These are phyloP conservation scores for Paxillus rubicundulus DNA, from an alignment of 768 basidiomycete species.

Conservation along the genomic window DNA sequence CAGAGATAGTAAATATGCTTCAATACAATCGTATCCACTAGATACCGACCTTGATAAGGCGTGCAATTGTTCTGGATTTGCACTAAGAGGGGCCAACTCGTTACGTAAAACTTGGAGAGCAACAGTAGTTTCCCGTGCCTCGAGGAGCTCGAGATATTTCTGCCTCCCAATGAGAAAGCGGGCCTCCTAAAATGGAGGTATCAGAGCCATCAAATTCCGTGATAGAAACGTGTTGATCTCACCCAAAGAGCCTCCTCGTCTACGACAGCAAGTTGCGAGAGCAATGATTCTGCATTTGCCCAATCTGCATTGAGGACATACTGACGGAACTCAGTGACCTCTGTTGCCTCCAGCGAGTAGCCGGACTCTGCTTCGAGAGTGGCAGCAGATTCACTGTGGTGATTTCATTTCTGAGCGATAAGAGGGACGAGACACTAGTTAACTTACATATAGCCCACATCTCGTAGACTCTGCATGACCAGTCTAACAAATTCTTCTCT, in stretches of 20 bases:
- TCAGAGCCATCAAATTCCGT: constrained; percentile 16
- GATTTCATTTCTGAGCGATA: constrained; percentile 12
- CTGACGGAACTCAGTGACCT: constrained; percentile 77
- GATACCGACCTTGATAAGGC: constrained; percentile 75
- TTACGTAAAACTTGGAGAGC: constrained; percentile 85
- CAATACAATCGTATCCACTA: constrained; percentile 5
- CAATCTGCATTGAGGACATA: constrained; percentile 80
- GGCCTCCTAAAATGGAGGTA: constrained; percentile 54
- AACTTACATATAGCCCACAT: constrained; percentile 76
- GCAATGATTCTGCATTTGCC: constrained; percentile 69
- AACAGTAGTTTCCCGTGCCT: constrained; percentile 71
- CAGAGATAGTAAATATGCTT: constrained; percentile 15
- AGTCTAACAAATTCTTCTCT: constrained; percentile 90
- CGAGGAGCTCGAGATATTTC: constrained; percentile 93
- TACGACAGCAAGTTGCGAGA: constrained; percentile 65
- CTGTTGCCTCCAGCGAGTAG: constrained; percentile 74
- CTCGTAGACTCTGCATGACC: constrained; percentile 83
- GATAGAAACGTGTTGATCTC: constrained; percentile 27
- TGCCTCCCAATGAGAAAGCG: constrained; percentile 89
- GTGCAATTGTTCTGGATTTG: constrained; percentile 80
- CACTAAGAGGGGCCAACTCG: constrained; percentile 81
- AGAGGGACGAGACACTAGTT: constrained; percentile 7
- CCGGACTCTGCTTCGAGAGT: constrained; percentile 93
- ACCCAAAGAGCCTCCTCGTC: constrained; percentile 73
- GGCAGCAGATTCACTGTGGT: constrained; percentile 76